Percentiles rank a stretch among this genome's conserved stretches.
phyloP scores from a whole-genome alignment of 176 grass and related monocot genomes.

The Carex myosuroides region DNA sequence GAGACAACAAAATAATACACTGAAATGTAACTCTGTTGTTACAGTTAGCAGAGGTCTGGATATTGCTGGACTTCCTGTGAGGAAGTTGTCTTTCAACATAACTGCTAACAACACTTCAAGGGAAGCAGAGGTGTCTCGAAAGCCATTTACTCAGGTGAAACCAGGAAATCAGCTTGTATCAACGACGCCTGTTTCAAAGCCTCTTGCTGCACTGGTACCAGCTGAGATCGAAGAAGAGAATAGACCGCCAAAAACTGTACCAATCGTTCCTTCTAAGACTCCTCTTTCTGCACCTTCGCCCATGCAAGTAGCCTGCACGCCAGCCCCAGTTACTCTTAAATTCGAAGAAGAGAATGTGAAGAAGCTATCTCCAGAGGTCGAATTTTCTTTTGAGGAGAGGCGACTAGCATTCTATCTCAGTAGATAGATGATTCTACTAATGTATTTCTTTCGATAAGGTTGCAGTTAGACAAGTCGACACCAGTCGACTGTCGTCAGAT shows the following conservation, averaged over 20 bases:
- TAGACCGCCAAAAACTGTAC: conserved; percentile 26
- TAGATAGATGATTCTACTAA: conserved; percentile 32
- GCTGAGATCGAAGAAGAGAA: conserved; percentile 36
- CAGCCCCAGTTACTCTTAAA: conserved; percentile 15
- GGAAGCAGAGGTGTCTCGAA: conserved; percentile 34
- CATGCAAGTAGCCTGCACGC: conserved; percentile 39
- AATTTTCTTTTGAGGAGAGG: conserved; percentile 63
- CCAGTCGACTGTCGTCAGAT: neutral
- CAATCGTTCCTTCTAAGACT: conserved; percentile 20
- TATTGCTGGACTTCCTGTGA: conserved; percentile 31
- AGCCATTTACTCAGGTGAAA: conserved; percentile 46
- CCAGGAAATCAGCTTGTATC: conserved; percentile 19
- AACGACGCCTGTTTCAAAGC: conserved; percentile 16
- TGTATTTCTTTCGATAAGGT: neutral
- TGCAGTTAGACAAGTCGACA: conserved; percentile 15
- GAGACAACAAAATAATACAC: neutral
- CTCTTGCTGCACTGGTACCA: neutral
- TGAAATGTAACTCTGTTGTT: neutral
- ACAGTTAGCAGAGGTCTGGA: conserved; percentile 42
- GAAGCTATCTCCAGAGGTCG: conserved; percentile 12
- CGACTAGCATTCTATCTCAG: conserved; percentile 34
- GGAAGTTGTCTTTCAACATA: conserved; percentile 52
- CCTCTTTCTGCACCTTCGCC: conserved; percentile 21
- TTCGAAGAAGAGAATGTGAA: conserved; percentile 19
- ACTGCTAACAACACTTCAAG: conserved; percentile 1